Evolutionary conservation across 1,139 yeast species (phyloP), one percentile per base, ranked within the genome.

Genomic region (Pichia sp.): DNA sequence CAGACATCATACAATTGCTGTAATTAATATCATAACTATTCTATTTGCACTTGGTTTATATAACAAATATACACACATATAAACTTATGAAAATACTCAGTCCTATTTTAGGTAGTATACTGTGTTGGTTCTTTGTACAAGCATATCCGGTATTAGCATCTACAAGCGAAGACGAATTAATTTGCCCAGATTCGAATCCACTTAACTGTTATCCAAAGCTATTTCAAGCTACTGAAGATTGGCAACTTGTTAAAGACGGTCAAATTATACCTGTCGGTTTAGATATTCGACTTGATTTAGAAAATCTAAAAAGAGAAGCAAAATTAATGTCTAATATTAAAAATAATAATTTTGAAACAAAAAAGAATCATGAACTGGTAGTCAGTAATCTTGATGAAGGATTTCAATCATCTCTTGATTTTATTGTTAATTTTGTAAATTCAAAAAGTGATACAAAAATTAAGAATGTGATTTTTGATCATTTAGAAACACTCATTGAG

Each of bases 181-280:
- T 79, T 44, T 80, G 85, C 59, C 70, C 72, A 26, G 73, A 73
- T 9, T 55, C 62, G 2, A 70, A 75, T 53, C 71, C 75, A 2
- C 57, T 62, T 8, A 76, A 78, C 55, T 84, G 94, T 60, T 86
- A 83, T 59, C 86, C 89, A 0, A 67, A 67, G 48, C 57, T 76
- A 2, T 86, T 87, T 59, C 75, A 65, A 39, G 84, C 96, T 0
- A 66, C 81, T 0, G 53, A 62, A 2, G 77, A 83, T 57, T 89
- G 96, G 95, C 81, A 83, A 68, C 61, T 61, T 2, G 76, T 89
- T 7, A 74, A 70, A 62, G 81, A 76, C 52, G 86, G 84, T 18
- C 95, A 86, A 61, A 74, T 76, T 18, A 73, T 87, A 7, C 95
- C 96, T 1, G 76, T 76, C 25, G 96, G 96, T 0, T 68, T 88